Evolutionary conservation across 805 yeast genomes (phyloP), one percentile per base, ranked within the genome.

Genomic region (Candida sithepensis): DNA sequence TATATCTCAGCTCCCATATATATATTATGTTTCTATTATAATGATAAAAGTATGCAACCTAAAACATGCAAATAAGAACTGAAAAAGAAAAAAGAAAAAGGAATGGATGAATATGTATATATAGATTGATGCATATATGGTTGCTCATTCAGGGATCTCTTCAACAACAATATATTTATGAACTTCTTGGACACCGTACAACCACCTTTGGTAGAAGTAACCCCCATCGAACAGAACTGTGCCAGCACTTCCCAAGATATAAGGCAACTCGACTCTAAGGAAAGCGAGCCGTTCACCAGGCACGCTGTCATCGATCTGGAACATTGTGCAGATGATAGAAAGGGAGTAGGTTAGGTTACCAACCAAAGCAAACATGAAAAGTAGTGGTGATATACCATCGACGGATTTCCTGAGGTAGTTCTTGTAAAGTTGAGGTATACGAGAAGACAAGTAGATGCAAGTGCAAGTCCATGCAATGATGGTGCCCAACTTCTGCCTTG

Each of bases 381-480:
- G 71, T 40, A 86, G 65, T 20, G 95, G 88, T 1, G 97, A 86
- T 2, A 90, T 72, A 2, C 97, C 97, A 30, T 85, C 84, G 0
- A 95, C 94, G 1, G 96, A 87, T 61, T 87, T 86, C 36, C 96
- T 73, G 44, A 70, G 57, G 62, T 79, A 84, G 66, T 91, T 91
- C 63, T 86, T 89, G 60, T 76, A 69, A 43, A 91, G 70, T 61
- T 91, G 98, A 1, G 98, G 98, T 41, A 89, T 64, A 51, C 98
- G 74, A 2, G 96, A 86, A 10, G 81, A 70, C 40, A 89, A 75
- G 61, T 92, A 91, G 45, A 88, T 80, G 4, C 67, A 56, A 0
- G 96, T 87, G 52, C 96, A 88, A 2, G 75, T 56, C 95, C 96
- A 91, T 0, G 97, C 90, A 38, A 86, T 63, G 0, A 68, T 30